These are phyloP conservation scores for Solanum appendiculatum DNA, from an alignment of 257 asterid genomes.

Conservation along the genomic window DNA sequence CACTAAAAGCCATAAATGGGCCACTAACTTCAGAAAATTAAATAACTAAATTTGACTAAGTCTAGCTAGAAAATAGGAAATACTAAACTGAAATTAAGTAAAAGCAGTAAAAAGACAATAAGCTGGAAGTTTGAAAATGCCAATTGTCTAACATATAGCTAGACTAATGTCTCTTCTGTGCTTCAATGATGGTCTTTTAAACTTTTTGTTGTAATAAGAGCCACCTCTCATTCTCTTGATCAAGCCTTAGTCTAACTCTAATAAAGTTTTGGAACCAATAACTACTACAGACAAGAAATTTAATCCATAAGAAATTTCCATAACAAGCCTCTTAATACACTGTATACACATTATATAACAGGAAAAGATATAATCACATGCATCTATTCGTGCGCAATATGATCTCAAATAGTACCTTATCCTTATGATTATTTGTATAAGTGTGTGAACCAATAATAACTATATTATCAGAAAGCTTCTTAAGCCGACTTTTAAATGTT, in stretches of 20 bases:
- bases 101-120: no score
- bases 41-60: no score
- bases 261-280: neutral
- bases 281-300: neutral
- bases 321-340: neutral
- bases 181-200: neutral
- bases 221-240: neutral
- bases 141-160: no score
- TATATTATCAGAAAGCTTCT: slow-evolving; percentile 70
- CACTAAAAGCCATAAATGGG: no score
- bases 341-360: neutral
- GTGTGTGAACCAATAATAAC: slow-evolving; percentile 72
- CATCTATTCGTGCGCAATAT: neutral
- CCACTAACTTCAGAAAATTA: no score
- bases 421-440: slow-evolving; percentile 55
- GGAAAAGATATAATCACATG: neutral
- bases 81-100: no score
- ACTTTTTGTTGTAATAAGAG: neutral
- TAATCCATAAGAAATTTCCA: neutral
- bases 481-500: slow-evolving; percentile 58
- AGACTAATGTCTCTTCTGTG: neutral
- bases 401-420: slow-evolving; percentile 41
- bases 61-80: no score
- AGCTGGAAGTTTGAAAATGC: no score
- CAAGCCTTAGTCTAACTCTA: neutral